Evolutionary conservation across 768 basidiomycete species (phyloP), one percentile per base, ranked within the genome.

Genomic region (Tricholoma sp.): DNA sequence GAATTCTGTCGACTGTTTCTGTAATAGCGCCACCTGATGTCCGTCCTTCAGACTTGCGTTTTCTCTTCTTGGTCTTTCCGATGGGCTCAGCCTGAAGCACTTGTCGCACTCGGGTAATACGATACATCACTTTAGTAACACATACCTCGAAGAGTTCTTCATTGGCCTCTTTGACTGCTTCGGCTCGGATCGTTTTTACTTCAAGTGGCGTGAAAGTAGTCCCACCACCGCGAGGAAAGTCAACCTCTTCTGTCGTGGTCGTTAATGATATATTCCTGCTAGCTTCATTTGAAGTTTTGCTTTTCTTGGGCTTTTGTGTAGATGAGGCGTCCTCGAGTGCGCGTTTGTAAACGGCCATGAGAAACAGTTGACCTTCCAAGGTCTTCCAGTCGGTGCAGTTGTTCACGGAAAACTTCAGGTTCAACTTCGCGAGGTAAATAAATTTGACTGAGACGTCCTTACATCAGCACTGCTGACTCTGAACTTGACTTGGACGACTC

Each of bases 151-250:
- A 89, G 3, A 93, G 73, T 61, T 94, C 91, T 32, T 82, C 81
- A 64, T 94, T 83, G 0, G 91, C 94, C 69, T 97, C 94, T 67
- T 85, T 84, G 8, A 83, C 75, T 5, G 85, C 96, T 69, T 98
- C 96, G 21, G 88, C 85, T 52, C 87, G 83, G 34, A 92, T 83
- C 54, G 85, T 75, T 71, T 95, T 94, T 54, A 94, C 86, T 70
- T 99, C 95, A 6, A 92, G 74, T 31, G 94, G 88, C 18, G 95
- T 97, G 63, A 96, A 81, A 31, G 77, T 81, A 1, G 93, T 90
- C 53, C 96, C 96, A 24, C 96, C 96, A 24, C 96, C 97, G 63
- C 96, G 85, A 57, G 95, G 95, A 72, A 98, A 99, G 71, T 95
- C 93, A 51, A 92, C 81, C 65, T 95, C 94, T 37, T 93, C 85